phyloP scores from a whole-genome alignment of 1,284 basidiomycete species.

The Cutaneotrichosporon sp. region DNA sequence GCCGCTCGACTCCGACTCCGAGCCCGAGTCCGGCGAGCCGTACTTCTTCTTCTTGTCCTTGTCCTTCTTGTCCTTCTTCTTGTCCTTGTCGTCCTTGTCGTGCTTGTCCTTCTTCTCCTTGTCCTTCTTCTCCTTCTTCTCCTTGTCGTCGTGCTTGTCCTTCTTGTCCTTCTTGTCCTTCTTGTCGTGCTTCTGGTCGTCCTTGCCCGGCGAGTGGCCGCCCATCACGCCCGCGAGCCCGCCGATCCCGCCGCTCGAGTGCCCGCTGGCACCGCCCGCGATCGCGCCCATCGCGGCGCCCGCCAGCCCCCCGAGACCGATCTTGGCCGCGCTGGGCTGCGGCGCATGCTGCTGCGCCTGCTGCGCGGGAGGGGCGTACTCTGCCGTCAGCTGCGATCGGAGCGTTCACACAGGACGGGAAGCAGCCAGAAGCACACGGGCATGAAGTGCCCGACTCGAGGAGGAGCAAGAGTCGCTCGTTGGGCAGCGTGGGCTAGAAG shows the following conservation, averaged over 20 bases:
- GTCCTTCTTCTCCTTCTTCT: no score
- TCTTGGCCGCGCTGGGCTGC: not conserved
- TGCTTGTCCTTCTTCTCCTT: no score
- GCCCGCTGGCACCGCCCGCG: not conserved
- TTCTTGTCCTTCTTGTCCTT: not conserved
- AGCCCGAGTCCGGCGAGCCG: not conserved
- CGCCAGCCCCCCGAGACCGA: not conserved
- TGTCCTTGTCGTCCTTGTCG: not conserved
- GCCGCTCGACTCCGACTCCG: not conserved
- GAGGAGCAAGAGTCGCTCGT: no score
- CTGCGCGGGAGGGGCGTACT: not conserved
- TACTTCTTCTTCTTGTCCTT: not conserved
- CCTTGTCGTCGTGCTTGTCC: no score
- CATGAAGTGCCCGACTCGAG: no score
- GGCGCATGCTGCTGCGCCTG: not conserved
- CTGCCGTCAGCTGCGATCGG: not conserved
- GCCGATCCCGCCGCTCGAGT: not conserved
- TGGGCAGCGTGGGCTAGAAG: no score
- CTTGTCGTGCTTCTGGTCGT: not conserved
- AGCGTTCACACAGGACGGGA: no score
- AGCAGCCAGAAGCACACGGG: no score
- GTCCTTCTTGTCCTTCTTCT: not conserved
- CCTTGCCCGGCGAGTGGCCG: not conserved
- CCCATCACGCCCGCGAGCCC: not conserved
- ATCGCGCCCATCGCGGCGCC: not conserved